Base-by-base conservation (phyloP, 257 asterid genomes). In the Ligustrum vulgare region DNA sequence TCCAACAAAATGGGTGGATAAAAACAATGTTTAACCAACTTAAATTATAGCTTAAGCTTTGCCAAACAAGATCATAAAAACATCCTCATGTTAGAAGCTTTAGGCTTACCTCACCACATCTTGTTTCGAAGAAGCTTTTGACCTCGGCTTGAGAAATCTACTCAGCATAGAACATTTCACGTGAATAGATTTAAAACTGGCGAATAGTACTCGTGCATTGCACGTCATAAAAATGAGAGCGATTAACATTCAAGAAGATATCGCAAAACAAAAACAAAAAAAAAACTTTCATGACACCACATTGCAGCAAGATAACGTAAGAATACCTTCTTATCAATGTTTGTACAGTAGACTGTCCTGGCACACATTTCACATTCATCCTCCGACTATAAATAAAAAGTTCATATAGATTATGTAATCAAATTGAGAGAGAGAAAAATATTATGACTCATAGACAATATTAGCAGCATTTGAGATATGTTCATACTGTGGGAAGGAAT, bases 351-450 rank as follows among this genome's bases (percentile, higher is more conserved):
- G 51, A 93, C 98, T 71, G 98, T 93, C 93, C 93, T 86, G 49
- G 97, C 97, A 71, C 98, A 93, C 98, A 93, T 93, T 86, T 93
- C 94, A 7, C 96, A 96, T 78, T 93, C 98, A 86, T 91, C 96
- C 86, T 93, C 98, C 0, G 98, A 93, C 97, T 93, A 56, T 63
- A 77, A 7, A 70, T 58, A 43, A 70, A 69, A 58, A 75, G 56
- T 58, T 58, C 49, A 67, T 34, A 11, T 12, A 43, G 51, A 67
- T 58, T 56, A 81, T 18, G 8, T 47, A 35, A 47, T 31, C 33
- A 37, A 75, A 54, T 20, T 20, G 33, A 3, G 22, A 43, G 33
- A 22, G n/a, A n/a, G n/a, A 70, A 51, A 22, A 70, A 37, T 28
- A 37, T 2, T 8, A 10, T 10, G 12, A 43, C 51, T 43, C 2